Evolutionary conservation across 1,139 yeast species (phyloP), one percentile per base, ranked within the genome.

Genomic region (Lodderomyces jiufengensis): DNA sequence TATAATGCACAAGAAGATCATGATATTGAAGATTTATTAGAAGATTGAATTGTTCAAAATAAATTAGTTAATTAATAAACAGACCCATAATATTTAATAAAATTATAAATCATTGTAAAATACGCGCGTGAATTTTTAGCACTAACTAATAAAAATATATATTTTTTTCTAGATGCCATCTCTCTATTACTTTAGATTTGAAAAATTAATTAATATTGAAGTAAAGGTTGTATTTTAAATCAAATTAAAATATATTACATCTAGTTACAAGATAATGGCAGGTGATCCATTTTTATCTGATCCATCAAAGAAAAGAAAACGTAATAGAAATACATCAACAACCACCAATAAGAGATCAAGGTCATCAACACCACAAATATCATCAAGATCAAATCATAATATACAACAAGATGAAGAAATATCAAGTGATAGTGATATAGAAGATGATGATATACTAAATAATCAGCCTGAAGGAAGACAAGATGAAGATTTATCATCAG

Each of bases 21-120:
- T 34, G 90, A 82, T 46, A 80, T 83, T 39, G 80, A 72, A 12
- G 79, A 81, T 38, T 62, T 81, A 36, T 63, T 83, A 46, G 82
- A 80, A 47, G 46, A 43, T 23, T 36, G 27, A 12, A n/a, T n/a
- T n/a, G n/a, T n/a, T n/a, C n/a, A n/a, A n/a, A n/a, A n/a, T n/a
- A n/a, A n/a, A n/a, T n/a, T n/a, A n/a, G n/a, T n/a, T n/a, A n/a
- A n/a, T n/a, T n/a, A n/a, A n/a, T n/a, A n/a, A n/a, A n/a, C n/a
- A n/a, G n/a, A n/a, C n/a, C n/a, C n/a, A n/a, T n/a, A n/a, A n/a
- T n/a, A n/a, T n/a, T n/a, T n/a, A n/a, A n/a, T n/a, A n/a, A n/a
- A n/a, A n/a, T n/a, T n/a, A n/a, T n/a, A n/a, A n/a, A n/a, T n/a
- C n/a, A n/a, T n/a, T n/a, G n/a, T n/a, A n/a, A n/a, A n/a, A n/a